Evolutionary conservation across 2,329 filamentous ascomycete genomes (phyloP).

Genomic region (Talaromyces sp.): DNA sequence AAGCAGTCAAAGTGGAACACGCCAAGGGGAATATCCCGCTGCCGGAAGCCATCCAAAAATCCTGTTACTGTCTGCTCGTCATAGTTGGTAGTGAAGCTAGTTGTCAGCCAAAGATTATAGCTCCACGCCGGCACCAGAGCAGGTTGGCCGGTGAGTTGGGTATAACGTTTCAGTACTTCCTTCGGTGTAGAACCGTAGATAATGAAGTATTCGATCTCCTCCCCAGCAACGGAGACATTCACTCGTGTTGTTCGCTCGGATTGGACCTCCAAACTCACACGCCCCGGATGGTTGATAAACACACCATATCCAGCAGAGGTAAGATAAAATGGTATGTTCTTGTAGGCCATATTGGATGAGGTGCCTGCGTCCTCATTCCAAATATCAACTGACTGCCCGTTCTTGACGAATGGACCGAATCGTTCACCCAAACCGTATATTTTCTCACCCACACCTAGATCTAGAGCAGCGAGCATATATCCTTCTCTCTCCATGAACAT

Average conservation of each 20-base stretch:
- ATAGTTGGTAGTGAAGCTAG: slow-evolving; percentile 68
- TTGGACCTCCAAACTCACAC: slow-evolving; percentile 69
- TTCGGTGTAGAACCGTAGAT: slow-evolving; percentile 70
- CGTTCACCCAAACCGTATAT: slow-evolving; percentile 73
- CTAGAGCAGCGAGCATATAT: slow-evolving; percentile 39
- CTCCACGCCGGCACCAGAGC: slow-evolving; percentile 68
- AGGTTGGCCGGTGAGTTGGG: slow-evolving; percentile 63
- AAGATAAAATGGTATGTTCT: slow-evolving; percentile 51
- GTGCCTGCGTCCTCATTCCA: slow-evolving; percentile 56
- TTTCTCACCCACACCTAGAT: slow-evolving; percentile 54
- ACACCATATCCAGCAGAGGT: slow-evolving; percentile 65
- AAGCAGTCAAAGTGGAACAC: slow-evolving; percentile 77
- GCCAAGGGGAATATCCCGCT: slow-evolving; percentile 62
- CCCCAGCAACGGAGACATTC: slow-evolving; percentile 66
- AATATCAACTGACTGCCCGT: slow-evolving; percentile 66
- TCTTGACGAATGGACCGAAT: slow-evolving; percentile 73
- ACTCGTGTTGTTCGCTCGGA: slow-evolving; percentile 69
- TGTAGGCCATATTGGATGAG: slow-evolving; percentile 39
- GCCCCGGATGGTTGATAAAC: slow-evolving; percentile 68
- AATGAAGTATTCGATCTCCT: slow-evolving; percentile 70
- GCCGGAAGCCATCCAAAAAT: slow-evolving; percentile 67
- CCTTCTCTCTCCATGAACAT: slow-evolving; percentile 38
- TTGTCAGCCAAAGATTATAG: slow-evolving; percentile 73
- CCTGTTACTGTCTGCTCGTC: slow-evolving; percentile 64
- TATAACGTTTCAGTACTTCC: slow-evolving; percentile 66